Percentiles rank a stretch among this genome's conserved stretches.
phyloP scores from a whole-genome alignment of 2,329 filamentous ascomycete species.

The Monosporascus cannonballus region DNA sequence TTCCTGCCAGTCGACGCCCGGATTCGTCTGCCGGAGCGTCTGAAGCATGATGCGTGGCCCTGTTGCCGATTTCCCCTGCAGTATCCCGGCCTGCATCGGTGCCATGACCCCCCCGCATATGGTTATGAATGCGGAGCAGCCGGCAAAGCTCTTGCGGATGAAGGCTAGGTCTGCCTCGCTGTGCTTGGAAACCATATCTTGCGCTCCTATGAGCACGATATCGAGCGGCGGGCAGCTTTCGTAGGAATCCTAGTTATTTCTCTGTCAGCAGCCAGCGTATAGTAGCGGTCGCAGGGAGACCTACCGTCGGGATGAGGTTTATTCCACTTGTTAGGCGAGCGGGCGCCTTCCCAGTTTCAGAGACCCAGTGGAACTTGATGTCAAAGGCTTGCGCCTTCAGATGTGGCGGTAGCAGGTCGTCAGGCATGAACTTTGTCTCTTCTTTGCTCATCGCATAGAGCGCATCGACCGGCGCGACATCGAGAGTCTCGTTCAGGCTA shows the following conservation, averaged over 20 bases:
- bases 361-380: conserved; percentile 29
- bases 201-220: conserved; percentile 35
- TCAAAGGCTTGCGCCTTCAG: conserved; percentile 19
- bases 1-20: conserved; percentile 31
- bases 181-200: conserved; percentile 19
- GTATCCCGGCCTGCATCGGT: conserved; percentile 28
- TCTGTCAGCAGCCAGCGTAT: not conserved
- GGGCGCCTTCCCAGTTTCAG: conserved; percentile 15
- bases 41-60: conserved; percentile 26
- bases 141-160: conserved; percentile 27
- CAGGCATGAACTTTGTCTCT: conserved; percentile 14
- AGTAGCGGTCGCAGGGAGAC: not conserved
- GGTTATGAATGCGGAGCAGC: conserved; percentile 31
- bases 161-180: conserved; percentile 29
- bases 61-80: conserved; percentile 32
- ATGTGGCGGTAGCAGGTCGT: conserved; percentile 3
- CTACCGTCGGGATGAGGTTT: conserved; percentile 24
- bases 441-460: conserved; percentile 13
- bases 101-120: conserved; percentile 32
- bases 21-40: conserved; percentile 18
- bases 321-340: conserved; percentile 21
- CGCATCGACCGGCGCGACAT: conserved; percentile 29
- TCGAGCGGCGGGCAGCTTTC: conserved; percentile 33
- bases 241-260: conserved; percentile 29
- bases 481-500: conserved; percentile 27